These are phyloP conservation scores for Olyra latifolia DNA, from an alignment of 176 grass and related monocot species.

Conservation along the genomic window DNA sequence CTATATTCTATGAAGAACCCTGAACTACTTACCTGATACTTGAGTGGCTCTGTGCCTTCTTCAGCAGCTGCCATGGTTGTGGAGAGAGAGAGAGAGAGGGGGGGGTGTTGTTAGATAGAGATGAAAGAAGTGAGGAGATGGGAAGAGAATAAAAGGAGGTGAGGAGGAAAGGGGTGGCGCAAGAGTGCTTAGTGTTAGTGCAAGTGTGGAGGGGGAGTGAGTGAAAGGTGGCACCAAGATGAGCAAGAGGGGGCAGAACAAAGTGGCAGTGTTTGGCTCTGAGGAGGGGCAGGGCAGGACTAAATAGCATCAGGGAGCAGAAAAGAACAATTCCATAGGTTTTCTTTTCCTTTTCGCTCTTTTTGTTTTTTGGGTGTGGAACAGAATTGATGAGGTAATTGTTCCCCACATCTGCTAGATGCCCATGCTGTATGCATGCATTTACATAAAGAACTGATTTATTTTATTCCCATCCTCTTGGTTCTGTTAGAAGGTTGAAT, in stretches of 20 bases:
- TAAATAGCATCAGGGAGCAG: constrained; percentile 43
- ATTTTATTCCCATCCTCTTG: background rate
- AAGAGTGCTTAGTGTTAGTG: background rate
- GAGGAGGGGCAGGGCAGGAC: constrained; percentile 15
- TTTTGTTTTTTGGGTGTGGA: constrained; percentile 6
- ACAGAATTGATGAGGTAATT: constrained; percentile 26
- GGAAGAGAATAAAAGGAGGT: background rate
- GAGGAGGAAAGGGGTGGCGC: background rate
- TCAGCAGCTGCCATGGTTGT: constrained; percentile 62
- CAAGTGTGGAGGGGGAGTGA: constrained; percentile 17
- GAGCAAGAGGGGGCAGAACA: constrained; percentile 15
- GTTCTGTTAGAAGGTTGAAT: background rate
- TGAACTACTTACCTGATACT: constrained; percentile 65
- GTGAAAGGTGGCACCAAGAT: background rate
- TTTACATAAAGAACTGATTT: background rate
- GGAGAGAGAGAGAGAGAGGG: background rate
- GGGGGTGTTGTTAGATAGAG: background rate
- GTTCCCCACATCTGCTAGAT: constrained; percentile 35
- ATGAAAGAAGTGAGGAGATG: constrained; percentile 19
- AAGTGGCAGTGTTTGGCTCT: constrained; percentile 41
- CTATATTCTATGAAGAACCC: background rate
- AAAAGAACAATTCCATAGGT: constrained; percentile 9
- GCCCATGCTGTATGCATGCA: constrained; percentile 9
- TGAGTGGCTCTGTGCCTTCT: constrained; percentile 64
- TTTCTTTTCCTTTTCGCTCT: background rate